Conservation (phyloP, 768 basidiomycete species). For the Auriscalpium orientale region DNA sequence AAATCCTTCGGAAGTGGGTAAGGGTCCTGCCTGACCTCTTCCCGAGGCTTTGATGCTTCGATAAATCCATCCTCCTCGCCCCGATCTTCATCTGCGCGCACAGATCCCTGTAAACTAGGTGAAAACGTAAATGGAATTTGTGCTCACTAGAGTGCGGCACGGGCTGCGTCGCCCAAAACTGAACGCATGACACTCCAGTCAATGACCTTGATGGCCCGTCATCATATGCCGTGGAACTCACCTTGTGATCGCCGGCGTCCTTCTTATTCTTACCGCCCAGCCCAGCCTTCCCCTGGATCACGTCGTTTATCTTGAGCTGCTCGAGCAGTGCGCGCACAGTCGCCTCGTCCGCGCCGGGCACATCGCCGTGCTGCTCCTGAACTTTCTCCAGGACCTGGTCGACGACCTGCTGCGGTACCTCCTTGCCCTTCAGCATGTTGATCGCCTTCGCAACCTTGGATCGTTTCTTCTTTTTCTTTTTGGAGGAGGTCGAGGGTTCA, state of each 20-base stretch:
- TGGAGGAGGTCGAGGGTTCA: slow-evolving; percentile 33
- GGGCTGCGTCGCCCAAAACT: slow-evolving; percentile 99
- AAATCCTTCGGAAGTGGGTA: slow-evolving; percentile 88
- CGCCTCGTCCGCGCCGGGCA: slow-evolving; percentile 41
- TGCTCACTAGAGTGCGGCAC: slow-evolving; percentile 76
- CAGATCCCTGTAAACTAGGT: slow-evolving; percentile 3
- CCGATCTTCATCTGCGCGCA: slow-evolving; percentile 46
- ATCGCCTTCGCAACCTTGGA: slow-evolving; percentile 55
- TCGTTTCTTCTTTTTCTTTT: slow-evolving; percentile 90
- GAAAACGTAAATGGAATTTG: background rate
- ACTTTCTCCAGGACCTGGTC: slow-evolving; percentile 55
- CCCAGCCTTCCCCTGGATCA: slow-evolving; percentile 75
- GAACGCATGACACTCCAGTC: slow-evolving; percentile 4
- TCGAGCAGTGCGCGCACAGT: slow-evolving; percentile 64
- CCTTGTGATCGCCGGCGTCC: slow-evolving; percentile 85
- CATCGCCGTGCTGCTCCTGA: slow-evolving; percentile 33
- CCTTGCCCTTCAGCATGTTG: slow-evolving; percentile 42
- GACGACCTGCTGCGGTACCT: slow-evolving; percentile 59
- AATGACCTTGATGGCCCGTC: background rate
- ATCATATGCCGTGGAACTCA: slow-evolving; percentile 25
- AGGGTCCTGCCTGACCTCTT: slow-evolving; percentile 82
- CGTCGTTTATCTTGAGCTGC: slow-evolving; percentile 78
- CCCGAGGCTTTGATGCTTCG: slow-evolving; percentile 67
- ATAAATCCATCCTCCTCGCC: slow-evolving; percentile 80
- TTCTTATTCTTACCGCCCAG: slow-evolving; percentile 70